phyloP scores from a whole-genome alignment of 345 rosid genomes.

The Arabidopsis thaliana region TAIR10.1 NC_003076.8:16984501-16985000 shows the following conservation, averaged over 20 bases:
- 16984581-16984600: constrained; percentile 69
- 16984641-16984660: background rate
- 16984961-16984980: no score
- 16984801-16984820: background rate
- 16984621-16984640: background rate
- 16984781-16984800: background rate
- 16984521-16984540: constrained; percentile 64
- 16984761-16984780: background rate
- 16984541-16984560: constrained; percentile 99
- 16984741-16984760: background rate
- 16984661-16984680: constrained; percentile 65
- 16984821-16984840: background rate
- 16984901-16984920: no score
- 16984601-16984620: background rate
- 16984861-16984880: no score
- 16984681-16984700: constrained; percentile 71
- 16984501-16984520: constrained; percentile 58
- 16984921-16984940: no score
- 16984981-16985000: no score
- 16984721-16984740: constrained; percentile 60
- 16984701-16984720: constrained; percentile 83
- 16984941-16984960: no score
- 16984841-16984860: background rate
- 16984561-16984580: constrained; percentile 83
- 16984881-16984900: no score